These are phyloP conservation scores for Phalaenopsis aphrodite DNA, from an alignment of 106 monocot species.

Conservation along the genomic window DNA sequence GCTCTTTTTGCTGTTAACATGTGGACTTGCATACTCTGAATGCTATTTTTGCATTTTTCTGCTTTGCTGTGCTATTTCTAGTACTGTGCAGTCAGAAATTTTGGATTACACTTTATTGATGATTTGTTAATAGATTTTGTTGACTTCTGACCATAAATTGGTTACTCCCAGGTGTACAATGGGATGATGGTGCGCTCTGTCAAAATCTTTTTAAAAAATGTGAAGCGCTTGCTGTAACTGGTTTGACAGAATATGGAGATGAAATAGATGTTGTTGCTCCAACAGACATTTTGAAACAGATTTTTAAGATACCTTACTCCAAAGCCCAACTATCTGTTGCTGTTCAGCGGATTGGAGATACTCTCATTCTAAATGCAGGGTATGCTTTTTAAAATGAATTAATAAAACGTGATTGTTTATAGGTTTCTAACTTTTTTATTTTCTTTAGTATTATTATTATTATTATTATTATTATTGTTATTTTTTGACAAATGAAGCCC, in stretches of 20 bases:
- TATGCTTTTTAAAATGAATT: conserved; percentile 15
- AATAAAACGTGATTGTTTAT: conserved; percentile 1
- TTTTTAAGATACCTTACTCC: conserved; percentile 97
- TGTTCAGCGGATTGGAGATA: conserved; percentile 90
- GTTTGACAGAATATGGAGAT: conserved; percentile 84
- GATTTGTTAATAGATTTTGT: background rate
- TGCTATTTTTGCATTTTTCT: background rate
- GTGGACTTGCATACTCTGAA: background rate
- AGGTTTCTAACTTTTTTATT: background rate
- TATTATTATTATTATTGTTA: background rate
- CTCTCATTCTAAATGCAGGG: conserved; percentile 95
- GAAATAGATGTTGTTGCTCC: conserved; percentile 95
- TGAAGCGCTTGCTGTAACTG: conserved; percentile 86
- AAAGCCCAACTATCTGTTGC: conserved; percentile 84
- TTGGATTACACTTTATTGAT: background rate
- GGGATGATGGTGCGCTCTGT: conserved; percentile 36
- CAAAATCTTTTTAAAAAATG: conserved; percentile 77
- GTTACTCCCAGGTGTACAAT: conserved; percentile 33
- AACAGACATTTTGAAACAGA: conserved; percentile 90
- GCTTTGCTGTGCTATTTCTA: background rate
- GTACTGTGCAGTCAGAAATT: background rate
- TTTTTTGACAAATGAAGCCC: conserved; percentile 38
- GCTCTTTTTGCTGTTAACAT: background rate
- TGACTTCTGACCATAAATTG: background rate
- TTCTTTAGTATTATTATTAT: background rate